Evolutionary conservation across 129 eudicot species (phyloP).

Genomic region (Flaveria bidentis): DNA sequence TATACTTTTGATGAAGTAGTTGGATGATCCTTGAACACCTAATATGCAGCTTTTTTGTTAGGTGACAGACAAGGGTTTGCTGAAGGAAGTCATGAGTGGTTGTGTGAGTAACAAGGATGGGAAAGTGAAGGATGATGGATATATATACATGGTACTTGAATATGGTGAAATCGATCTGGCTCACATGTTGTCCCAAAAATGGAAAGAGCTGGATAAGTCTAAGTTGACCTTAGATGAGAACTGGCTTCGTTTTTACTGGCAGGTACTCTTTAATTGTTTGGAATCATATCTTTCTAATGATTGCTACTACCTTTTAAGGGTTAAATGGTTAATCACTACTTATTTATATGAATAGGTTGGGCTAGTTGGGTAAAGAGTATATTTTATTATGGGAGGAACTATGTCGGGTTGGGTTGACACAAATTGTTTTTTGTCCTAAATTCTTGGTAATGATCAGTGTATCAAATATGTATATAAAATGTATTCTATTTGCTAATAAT

Average conservation of each 20-base stretch:
- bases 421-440: not conserved
- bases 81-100: conserved; percentile 83
- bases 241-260: conserved; percentile 98
- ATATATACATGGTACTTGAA: conserved; percentile 93
- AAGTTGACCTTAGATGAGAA: conserved; percentile 74
- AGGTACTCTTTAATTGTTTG: conserved; percentile 41
- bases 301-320: not conserved
- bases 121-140: conserved; percentile 79
- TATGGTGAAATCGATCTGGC: conserved; percentile 98
- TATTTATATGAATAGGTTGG: not conserved
- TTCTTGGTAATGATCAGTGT: not conserved
- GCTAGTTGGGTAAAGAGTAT: not conserved
- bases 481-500: not conserved
- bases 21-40: conserved; percentile 9
- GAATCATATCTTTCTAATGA: not conserved
- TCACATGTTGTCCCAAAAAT: conserved; percentile 90
- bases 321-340: not conserved
- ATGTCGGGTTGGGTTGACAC: not conserved
- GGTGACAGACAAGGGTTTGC: conserved; percentile 96
- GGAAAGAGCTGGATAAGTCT: conserved; percentile 75
- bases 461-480: not conserved
- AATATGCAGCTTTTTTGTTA: conserved; percentile 39
- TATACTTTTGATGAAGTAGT: not conserved
- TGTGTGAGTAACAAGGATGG: conserved; percentile 71
- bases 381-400: not conserved